Evolutionary conservation across 176 grass and related monocot genomes (phyloP).

Genomic region (Oryza nivara): DNA sequence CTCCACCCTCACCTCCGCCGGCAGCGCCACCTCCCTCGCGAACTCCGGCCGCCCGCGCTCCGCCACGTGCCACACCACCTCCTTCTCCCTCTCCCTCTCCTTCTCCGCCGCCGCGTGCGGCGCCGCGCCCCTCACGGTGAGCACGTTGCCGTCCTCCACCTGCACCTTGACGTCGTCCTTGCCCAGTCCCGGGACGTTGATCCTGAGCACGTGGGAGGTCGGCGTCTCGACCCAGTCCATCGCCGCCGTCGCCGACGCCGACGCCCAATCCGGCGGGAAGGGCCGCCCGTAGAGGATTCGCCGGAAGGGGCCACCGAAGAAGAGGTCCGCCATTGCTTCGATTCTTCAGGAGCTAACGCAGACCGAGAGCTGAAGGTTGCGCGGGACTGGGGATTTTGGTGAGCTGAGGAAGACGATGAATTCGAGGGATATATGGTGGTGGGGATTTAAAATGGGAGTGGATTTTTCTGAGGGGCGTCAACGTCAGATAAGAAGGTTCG

Average conservation of each 20-base stretch:
- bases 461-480: conserved; percentile 1
- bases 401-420: neutral
- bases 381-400: no score
- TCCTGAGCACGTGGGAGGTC: conserved; percentile 60
- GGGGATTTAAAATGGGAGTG: neutral
- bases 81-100: conserved; percentile 33
- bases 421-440: neutral
- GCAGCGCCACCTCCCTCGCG: conserved; percentile 63
- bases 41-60: conserved; percentile 76
- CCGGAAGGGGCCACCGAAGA: conserved; percentile 63
- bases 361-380: no score
- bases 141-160: conserved; percentile 77
- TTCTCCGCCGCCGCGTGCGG: neutral
- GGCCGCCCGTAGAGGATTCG: conserved; percentile 60
- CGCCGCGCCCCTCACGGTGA: conserved; percentile 50
- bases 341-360: neutral
- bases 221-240: conserved; percentile 94
- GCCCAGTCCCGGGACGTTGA: conserved; percentile 76
- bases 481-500: neutral
- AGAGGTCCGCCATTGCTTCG: conserved; percentile 53
- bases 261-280: conserved; percentile 43
- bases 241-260: conserved; percentile 23
- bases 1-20: conserved; percentile 58
- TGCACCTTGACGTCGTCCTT: conserved; percentile 84
- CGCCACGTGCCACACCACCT: conserved; percentile 68